Evolutionary conservation across 768 basidiomycete genomes (phyloP).

Genomic region (Daedaleopsis sinensis): DNA sequence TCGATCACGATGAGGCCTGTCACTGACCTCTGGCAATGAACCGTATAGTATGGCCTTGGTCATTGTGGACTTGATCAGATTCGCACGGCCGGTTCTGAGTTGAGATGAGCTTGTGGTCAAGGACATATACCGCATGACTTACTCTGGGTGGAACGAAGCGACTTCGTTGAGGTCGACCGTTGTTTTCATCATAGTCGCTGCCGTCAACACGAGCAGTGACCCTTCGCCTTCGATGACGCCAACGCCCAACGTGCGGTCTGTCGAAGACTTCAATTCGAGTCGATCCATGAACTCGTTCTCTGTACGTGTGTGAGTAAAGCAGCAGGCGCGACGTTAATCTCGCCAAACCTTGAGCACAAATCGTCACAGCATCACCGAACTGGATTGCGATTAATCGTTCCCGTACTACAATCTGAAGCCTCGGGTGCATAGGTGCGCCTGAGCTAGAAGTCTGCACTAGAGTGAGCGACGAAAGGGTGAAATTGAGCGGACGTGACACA

Average conservation of each 20-base stretch:
- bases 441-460: conserved; percentile 58
- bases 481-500: conserved; percentile 25
- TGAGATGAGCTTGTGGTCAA: background rate
- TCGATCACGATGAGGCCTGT: background rate
- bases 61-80: conserved; percentile 77
- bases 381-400: conserved; percentile 64
- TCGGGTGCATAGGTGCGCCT: conserved; percentile 72
- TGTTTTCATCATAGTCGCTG: conserved; percentile 70
- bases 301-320: conserved; percentile 28
- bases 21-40: conserved; percentile 58
- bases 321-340: background rate
- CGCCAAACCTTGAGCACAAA: conserved; percentile 63
- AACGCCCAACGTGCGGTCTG: conserved; percentile 72
- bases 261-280: conserved; percentile 67
- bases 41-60: conserved; percentile 84
- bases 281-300: conserved; percentile 74
- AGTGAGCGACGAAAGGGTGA: too few relatives aligned
- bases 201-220: conserved; percentile 62
- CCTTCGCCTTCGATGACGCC: conserved; percentile 56
- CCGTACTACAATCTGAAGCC: conserved; percentile 61
- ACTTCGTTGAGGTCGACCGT: conserved; percentile 64
- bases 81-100: conserved; percentile 60
- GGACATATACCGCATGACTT: conserved; percentile 27
- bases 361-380: conserved; percentile 76
- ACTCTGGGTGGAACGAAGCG: conserved; percentile 65